Evolutionary conservation across 805 yeast species (phyloP).

Genomic region (Candida peoriensis): DNA sequence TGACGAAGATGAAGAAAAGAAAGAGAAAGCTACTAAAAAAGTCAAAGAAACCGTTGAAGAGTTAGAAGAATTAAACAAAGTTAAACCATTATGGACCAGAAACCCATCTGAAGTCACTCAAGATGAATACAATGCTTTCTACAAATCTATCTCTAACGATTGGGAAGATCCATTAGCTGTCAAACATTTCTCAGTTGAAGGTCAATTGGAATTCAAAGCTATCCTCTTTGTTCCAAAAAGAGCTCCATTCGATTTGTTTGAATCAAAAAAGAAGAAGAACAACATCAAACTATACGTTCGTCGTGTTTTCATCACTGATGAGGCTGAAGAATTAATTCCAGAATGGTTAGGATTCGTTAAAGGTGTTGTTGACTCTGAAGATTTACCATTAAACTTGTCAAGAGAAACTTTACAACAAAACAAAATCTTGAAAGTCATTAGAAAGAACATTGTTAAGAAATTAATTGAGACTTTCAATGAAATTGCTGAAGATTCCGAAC

Average conservation of each 20-base stretch:
- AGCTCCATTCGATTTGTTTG: slow-evolving; percentile 98
- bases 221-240: slow-evolving; percentile 96
- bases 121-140: slow-evolving; percentile 98
- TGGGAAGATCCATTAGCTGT: slow-evolving; percentile 99
- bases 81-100: slow-evolving; percentile 99
- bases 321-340: slow-evolving; percentile 98
- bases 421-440: slow-evolving; percentile 98
- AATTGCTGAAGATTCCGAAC: slow-evolving; percentile 98
- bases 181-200: slow-evolving; percentile 99
- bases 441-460: slow-evolving; percentile 98
- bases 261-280: slow-evolving; percentile 97
- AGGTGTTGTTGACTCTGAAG: slow-evolving; percentile 99
- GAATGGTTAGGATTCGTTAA: slow-evolving; percentile 96
- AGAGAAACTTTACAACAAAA: slow-evolving; percentile 99
- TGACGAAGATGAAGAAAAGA: slow-evolving; percentile 64
- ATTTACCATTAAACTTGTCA: slow-evolving; percentile 98
- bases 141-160: slow-evolving; percentile 98
- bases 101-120: slow-evolving; percentile 95
- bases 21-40: slow-evolving; percentile 75
- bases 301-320: slow-evolving; percentile 99
- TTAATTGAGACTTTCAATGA: slow-evolving; percentile 97
- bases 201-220: slow-evolving; percentile 99
- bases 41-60: slow-evolving; percentile 91
- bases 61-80: slow-evolving; percentile 97
- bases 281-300: slow-evolving; percentile 98